Evolutionary conservation across 768 basidiomycete species (phyloP).

Genomic region (Mycena floridula): DNA sequence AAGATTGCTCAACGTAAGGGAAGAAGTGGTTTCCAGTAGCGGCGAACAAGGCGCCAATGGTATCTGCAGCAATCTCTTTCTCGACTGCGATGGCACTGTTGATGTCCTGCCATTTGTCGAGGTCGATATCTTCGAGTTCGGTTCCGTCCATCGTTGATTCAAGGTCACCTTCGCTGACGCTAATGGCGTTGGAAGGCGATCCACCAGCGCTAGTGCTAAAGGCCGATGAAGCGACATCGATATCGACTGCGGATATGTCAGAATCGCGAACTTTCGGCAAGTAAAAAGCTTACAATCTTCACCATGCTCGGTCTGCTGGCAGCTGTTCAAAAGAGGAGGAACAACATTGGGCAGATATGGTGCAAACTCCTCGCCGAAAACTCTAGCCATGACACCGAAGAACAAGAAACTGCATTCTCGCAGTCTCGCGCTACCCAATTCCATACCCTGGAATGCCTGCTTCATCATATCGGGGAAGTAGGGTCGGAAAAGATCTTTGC

Average conservation of each 20-base stretch:
- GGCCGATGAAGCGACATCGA: slow-evolving; percentile 47
- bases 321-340: slow-evolving; percentile 76
- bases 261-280: slow-evolving; percentile 5
- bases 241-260: slow-evolving; percentile 32
- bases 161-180: slow-evolving; percentile 47
- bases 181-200: slow-evolving; percentile 65
- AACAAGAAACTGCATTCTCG: slow-evolving; percentile 96
- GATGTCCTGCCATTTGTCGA: slow-evolving; percentile 86
- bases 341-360: slow-evolving; percentile 82
- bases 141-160: slow-evolving; percentile 44
- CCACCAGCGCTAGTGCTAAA: slow-evolving; percentile 73
- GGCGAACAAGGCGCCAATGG: slow-evolving; percentile 85
- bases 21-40: slow-evolving; percentile 81
- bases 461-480: slow-evolving; percentile 97
- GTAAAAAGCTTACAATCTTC: slow-evolving; percentile 45
- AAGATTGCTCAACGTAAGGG: slow-evolving; percentile 81
- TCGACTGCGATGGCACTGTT: slow-evolving; percentile 97
- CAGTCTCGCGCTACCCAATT: slow-evolving; percentile 80
- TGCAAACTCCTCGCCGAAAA: slow-evolving; percentile 93
- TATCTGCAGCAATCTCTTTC: slow-evolving; percentile 98
- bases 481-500: slow-evolving; percentile 88
- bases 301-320: slow-evolving; percentile 77
- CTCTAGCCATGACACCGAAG: slow-evolving; percentile 97
- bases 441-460: slow-evolving; percentile 85
- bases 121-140: slow-evolving; percentile 73